phyloP scores from a whole-genome alignment of 805 yeast genomes.

The Grigorovia transvaalensis region DNA sequence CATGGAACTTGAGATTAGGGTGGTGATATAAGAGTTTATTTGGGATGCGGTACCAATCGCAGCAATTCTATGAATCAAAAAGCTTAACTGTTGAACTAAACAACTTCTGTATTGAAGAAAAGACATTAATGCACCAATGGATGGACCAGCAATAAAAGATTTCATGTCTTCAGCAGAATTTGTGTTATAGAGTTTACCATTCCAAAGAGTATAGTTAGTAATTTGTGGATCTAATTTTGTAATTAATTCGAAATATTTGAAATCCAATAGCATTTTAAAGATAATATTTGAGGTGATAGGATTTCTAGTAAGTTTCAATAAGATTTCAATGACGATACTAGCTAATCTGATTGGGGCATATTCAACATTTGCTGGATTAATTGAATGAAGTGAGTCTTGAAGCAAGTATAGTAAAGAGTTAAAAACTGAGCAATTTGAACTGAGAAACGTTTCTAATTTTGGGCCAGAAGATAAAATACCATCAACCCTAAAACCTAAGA shows the following conservation, averaged over 20 bases:
- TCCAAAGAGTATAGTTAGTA: slow-evolving; percentile 47
- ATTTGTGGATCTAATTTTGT: slow-evolving; percentile 46
- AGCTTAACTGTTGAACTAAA: slow-evolving; percentile 53
- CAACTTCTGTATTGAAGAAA: slow-evolving; percentile 53
- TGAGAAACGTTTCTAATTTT: slow-evolving; percentile 39
- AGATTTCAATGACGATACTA: slow-evolving; percentile 46
- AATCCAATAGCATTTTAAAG: slow-evolving; percentile 42
- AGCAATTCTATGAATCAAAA: slow-evolving; percentile 55
- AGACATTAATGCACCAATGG: slow-evolving; percentile 45
- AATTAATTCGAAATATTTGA: slow-evolving; percentile 41
- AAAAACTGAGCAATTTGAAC: slow-evolving; percentile 46
- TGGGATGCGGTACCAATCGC: slow-evolving; percentile 42
- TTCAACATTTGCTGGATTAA: slow-evolving; percentile 35
- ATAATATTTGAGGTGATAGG: slow-evolving; percentile 43
- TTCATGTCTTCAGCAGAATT: slow-evolving; percentile 30
- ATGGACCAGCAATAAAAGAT: slow-evolving; percentile 20
- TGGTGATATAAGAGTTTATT: slow-evolving; percentile 35
- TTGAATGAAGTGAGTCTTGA: slow-evolving; percentile 34
- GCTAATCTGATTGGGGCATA: slow-evolving; percentile 50
- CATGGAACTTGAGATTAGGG: slow-evolving; percentile 41
- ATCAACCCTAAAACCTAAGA: slow-evolving; percentile 60
- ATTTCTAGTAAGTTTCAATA: slow-evolving; percentile 52
- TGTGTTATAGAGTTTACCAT: slow-evolving; percentile 32
- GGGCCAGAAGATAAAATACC: slow-evolving; percentile 44
- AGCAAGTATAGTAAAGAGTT: slow-evolving; percentile 43